Conservation (phyloP, 1,284 basidiomycete genomes). For the Hemileia vastatrix region DNA sequence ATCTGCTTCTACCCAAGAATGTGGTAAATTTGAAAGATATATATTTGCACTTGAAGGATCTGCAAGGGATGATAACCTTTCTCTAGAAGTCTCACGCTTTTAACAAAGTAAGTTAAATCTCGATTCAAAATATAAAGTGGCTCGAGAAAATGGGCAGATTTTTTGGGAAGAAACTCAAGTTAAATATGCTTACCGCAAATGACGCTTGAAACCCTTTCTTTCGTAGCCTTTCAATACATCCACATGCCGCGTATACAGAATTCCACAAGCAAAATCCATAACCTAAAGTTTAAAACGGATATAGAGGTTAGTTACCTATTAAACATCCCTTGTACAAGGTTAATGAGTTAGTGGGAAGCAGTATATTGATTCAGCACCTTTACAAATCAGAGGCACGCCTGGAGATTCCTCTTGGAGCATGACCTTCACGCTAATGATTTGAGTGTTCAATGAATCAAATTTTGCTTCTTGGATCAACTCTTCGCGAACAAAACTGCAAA, state of each 20-base stretch:
- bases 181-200: conserved; percentile 10
- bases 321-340: background rate
- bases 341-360: background rate
- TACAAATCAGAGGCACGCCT: background rate
- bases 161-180: too few species aligned
- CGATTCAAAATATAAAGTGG: background rate
- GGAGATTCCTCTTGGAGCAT: conserved; percentile 15
- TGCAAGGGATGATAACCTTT: conserved; percentile 10
- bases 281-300: background rate
- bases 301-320: background rate
- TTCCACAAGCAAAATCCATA: conserved; percentile 19
- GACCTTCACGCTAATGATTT: conserved; percentile 16
- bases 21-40: conserved; percentile 14
- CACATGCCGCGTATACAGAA: background rate
- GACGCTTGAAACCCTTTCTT: conserved; percentile 9
- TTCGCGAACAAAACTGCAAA: conserved; percentile 5
- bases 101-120: background rate
- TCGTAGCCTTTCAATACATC: conserved; percentile 12
- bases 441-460: background rate
- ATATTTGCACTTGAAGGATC: conserved; percentile 17
- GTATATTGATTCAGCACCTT: background rate
- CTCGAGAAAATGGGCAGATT: background rate
- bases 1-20: conserved; percentile 11
- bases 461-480: background rate
- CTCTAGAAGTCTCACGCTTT: conserved; percentile 16